phyloP scores from a whole-genome alignment of 1,284 basidiomycete species.

The Amylostereum areolatum region DNA sequence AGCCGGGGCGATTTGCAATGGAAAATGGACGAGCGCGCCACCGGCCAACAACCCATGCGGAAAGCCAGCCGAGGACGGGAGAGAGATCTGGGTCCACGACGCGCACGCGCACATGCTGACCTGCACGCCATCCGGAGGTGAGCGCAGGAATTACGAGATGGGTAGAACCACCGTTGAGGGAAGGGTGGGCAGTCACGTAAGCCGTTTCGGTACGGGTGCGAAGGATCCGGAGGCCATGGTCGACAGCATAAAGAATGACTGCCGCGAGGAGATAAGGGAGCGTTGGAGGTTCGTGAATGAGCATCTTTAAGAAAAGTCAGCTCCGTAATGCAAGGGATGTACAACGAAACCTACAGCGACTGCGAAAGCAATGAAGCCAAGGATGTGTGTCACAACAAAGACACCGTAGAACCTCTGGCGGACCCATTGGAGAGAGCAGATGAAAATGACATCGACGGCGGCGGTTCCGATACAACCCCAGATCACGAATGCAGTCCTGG shows the following conservation, averaged over 20 bases:
- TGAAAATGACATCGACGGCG: not conserved
- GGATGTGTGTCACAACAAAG: not conserved
- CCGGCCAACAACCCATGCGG: not conserved
- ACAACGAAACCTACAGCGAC: not conserved
- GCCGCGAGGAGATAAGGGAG: not conserved
- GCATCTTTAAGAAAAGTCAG: not conserved
- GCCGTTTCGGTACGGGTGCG: not conserved
- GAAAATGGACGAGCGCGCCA: not conserved
- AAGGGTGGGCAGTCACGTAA: not conserved
- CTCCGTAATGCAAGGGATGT: not conserved
- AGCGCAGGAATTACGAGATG: not conserved
- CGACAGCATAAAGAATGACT: not conserved
- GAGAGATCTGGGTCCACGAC: not conserved
- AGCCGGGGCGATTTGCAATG: not conserved
- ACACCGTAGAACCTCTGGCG: not conserved
- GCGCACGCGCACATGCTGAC: not conserved
- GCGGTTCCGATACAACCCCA: not conserved
- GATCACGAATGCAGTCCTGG: not conserved
- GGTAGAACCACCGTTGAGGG: not conserved
- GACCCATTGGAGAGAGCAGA: not conserved
- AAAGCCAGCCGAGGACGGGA: not conserved
- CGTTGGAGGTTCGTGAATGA: not conserved
- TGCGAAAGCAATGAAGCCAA: not conserved
- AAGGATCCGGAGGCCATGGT: not conserved
- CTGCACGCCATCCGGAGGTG: not conserved